Evolutionary conservation across 2,329 filamentous ascomycete genomes (phyloP).

Genomic region (Cryphonectria nitschkei): DNA sequence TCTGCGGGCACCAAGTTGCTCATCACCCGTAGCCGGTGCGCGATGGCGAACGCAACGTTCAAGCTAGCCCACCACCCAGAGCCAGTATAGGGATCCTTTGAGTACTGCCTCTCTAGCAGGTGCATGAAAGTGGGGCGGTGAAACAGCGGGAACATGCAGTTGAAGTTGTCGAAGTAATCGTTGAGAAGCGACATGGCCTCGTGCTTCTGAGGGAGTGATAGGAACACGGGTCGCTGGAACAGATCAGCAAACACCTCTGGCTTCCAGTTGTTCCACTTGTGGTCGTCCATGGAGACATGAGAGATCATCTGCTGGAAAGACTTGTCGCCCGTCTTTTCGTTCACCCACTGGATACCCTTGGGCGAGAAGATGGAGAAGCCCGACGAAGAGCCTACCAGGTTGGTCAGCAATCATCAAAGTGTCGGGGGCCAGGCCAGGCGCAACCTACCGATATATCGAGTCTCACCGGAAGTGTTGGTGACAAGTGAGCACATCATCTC

Average conservation of each 20-base stretch:
- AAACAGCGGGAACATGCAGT: conserved; percentile 97
- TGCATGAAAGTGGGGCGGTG: conserved; percentile 99
- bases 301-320: conserved; percentile 96
- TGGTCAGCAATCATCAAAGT: conserved; percentile 22
- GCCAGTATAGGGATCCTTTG: conserved; percentile 86
- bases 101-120: conserved; percentile 91
- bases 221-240: conserved; percentile 83
- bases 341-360: conserved; percentile 98
- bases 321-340: conserved; percentile 92
- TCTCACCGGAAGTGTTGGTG: conserved; percentile 93
- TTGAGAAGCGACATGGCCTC: conserved; percentile 86
- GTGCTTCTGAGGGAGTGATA: conserved; percentile 79
- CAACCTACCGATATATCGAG: conserved; percentile 83
- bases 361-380: conserved; percentile 99
- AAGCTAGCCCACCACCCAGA: conserved; percentile 99
- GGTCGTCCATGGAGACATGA: conserved; percentile 86
- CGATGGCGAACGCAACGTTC: conserved; percentile 91
- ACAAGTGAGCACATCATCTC: conserved; percentile 99
- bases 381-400: conserved; percentile 77
- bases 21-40: conserved; percentile 91
- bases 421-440: background rate
- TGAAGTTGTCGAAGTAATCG: conserved; percentile 98
- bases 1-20: conserved; percentile 88
- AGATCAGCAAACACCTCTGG: conserved; percentile 96
- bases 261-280: conserved; percentile 97